Percentiles rank a stretch among this genome's conserved stretches.
Conservation (phyloP, 805 yeast genomes). For the Starmerella etchellsii region DNA sequence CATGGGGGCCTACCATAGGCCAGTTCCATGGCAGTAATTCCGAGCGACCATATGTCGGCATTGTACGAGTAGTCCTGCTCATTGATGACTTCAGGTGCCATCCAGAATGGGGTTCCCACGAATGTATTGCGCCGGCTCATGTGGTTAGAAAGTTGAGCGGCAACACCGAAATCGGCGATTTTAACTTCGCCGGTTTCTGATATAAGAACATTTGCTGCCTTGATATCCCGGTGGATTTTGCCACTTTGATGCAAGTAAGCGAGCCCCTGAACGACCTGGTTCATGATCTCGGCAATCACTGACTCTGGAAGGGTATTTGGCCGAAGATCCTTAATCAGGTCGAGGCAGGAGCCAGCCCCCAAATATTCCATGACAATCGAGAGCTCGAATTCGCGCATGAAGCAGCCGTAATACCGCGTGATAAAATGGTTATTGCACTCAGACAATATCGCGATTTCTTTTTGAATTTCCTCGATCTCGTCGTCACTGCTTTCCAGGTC, state of each 20-base stretch:
- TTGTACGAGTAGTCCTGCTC: constrained; percentile 63
- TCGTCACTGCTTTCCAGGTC: constrained; percentile 57
- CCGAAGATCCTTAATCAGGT: constrained; percentile 34
- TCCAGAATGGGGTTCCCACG: constrained; percentile 65
- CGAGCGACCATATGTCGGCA: constrained; percentile 72
- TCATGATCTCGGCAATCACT: constrained; percentile 40
- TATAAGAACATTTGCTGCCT: constrained; percentile 78
- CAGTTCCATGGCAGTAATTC: constrained; percentile 64
- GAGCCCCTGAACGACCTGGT: constrained; percentile 47
- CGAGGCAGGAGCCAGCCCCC: constrained; percentile 67
- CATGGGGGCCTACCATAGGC: constrained; percentile 64
- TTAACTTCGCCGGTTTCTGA: constrained; percentile 64
- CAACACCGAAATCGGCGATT: constrained; percentile 92
- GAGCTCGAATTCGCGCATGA: constrained; percentile 52
- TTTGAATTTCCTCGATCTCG: constrained; percentile 59
- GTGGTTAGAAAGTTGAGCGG: constrained; percentile 58
- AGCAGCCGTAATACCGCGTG: constrained; percentile 59
- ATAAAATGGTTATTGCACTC: constrained; percentile 52
- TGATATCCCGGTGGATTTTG: constrained; percentile 80
- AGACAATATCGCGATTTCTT: constrained; percentile 55
- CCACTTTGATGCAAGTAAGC: constrained; percentile 56
- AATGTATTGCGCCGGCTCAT: constrained; percentile 37
- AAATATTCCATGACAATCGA: constrained; percentile 75
- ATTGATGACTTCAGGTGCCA: constrained; percentile 97
- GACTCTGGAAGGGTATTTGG: constrained; percentile 45